phyloP scores from a whole-genome alignment of 495 filamentous ascomycete genomes.

The Xylaria nigripes region DNA sequence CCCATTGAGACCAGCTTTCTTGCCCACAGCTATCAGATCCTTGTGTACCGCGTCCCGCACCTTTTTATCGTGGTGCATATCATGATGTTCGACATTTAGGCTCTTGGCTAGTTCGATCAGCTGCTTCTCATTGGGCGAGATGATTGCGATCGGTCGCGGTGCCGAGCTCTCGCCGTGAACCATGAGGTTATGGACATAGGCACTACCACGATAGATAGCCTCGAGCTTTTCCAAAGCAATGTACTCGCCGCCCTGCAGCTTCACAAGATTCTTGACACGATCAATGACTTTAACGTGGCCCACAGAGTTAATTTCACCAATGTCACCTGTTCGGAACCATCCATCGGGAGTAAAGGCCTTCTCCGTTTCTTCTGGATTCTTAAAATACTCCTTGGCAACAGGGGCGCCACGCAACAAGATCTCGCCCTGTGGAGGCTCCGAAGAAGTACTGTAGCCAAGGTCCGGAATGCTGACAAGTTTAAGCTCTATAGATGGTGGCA shows the following conservation, averaged over 20 bases:
- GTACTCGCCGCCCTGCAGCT: slow-evolving; percentile 58
- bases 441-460: slow-evolving; percentile 70
- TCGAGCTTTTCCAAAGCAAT: slow-evolving; percentile 61
- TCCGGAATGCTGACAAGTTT: slow-evolving; percentile 77
- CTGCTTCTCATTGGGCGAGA: slow-evolving; percentile 48
- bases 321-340: slow-evolving; percentile 90
- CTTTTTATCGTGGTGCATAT: slow-evolving; percentile 37
- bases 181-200: slow-evolving; percentile 51
- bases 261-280: slow-evolving; percentile 78
- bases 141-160: slow-evolving; percentile 48
- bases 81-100: slow-evolving; percentile 41
- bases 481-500: slow-evolving; percentile 54
- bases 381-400: slow-evolving; percentile 69
- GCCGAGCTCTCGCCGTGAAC: slow-evolving; percentile 46
- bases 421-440: slow-evolving; percentile 79
- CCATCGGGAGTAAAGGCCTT: slow-evolving; percentile 75
- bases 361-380: slow-evolving; percentile 71
- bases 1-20: slow-evolving; percentile 41
- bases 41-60: slow-evolving; percentile 44
- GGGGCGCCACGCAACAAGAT: slow-evolving; percentile 65
- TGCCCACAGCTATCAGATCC: slow-evolving; percentile 44
- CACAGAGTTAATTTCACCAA: slow-evolving; percentile 62
- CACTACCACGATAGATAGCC: slow-evolving; percentile 50
- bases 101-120: slow-evolving; percentile 44
- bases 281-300: slow-evolving; percentile 84